Base-by-base conservation (phyloP, 1,139 yeast genomes). In the Zhuliangozyma blackwelliae region DNA sequence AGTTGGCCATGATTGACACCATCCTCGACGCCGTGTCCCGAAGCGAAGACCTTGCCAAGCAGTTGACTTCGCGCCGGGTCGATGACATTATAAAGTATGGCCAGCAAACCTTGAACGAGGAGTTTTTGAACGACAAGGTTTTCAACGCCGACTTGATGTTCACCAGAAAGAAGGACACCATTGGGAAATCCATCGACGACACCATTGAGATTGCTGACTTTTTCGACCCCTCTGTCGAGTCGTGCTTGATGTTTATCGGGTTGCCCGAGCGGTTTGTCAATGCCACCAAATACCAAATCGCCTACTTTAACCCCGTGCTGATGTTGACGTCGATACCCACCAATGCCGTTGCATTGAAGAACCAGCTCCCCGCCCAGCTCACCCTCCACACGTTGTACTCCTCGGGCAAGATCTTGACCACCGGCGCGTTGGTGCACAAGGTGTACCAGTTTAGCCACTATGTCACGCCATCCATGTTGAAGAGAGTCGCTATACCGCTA, bases 71-170 rank as follows among this genome's bases (percentile, higher is more conserved):
- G 5, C 56, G 57, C 5, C 75, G 78, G 10, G 92, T 90, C 22
- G 72, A 72, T 7, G 71, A 75, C 31, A 81, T 92, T 41, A 78
- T 78, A 40, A 51, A 59, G n/a, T 50, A 82, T 27, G 97, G 96
- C 1, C 73, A 75, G 41, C 66, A 57, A 3, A 63, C 70, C 6
- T 56, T 82, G 45, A 80, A 82, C 5, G 78, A 77, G 27, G 84
- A 79, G 28, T 76, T 73, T 41, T 65, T 79, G 62, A 72, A 64
- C 34, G 81, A 79, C 43, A 82, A 83, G 45, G 75, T 74, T 9
- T 90, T 92, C 63, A 78, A 85, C 40, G 76, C 86, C 11, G 83
- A 79, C 21, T 72, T 84, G 34, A 92, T 92, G 98, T 92, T 89
- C 50, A 76, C 88, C 3, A 78, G 90, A 48, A 72, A 73, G 39